Evolutionary conservation across 495 filamentous ascomycete species (phyloP).

Genomic region (Podospora bellae-mahoneyi): DNA sequence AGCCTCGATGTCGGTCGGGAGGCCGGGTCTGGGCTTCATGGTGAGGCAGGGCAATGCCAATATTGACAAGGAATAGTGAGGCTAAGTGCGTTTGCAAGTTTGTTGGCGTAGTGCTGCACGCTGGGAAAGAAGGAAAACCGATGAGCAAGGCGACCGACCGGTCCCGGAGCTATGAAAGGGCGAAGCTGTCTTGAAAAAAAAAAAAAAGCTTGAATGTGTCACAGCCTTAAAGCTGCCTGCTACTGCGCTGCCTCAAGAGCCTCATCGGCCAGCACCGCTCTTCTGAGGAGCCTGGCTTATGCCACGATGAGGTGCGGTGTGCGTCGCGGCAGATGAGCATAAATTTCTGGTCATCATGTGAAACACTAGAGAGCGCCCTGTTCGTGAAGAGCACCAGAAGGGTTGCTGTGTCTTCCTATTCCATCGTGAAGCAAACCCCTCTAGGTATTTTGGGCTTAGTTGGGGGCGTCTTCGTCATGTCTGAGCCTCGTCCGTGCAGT

Average conservation of each 20-base stretch:
- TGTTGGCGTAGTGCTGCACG: background rate
- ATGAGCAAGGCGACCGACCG: background rate
- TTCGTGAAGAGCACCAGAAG: background rate
- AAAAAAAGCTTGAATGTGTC: background rate
- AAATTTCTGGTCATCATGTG: slow-evolving; percentile 3
- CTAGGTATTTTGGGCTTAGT: background rate
- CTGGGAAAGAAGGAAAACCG: background rate
- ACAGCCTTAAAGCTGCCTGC: background rate
- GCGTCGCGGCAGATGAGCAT: background rate
- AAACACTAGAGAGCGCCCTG: slow-evolving; percentile 11
- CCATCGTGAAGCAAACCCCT: background rate
- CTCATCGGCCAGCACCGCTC: background rate
- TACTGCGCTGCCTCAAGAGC: background rate
- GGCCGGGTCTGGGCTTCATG: slow-evolving; percentile 30
- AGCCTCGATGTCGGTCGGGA: slow-evolving; percentile 34
- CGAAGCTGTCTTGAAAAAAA: background rate
- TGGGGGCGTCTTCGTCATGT: background rate
- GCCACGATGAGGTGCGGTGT: background rate
- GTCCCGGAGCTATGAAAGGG: background rate
- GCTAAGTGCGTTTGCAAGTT: background rate
- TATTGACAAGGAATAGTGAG: background rate
- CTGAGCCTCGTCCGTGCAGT: background rate
- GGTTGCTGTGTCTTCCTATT: background rate
- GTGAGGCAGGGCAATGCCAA: background rate
- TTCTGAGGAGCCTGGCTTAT: background rate